Percentiles rank a stretch among this genome's conserved stretches.
Evolutionary conservation across 1,139 yeast genomes (phyloP).

Genomic region (Magnusiomyces magnusii): DNA sequence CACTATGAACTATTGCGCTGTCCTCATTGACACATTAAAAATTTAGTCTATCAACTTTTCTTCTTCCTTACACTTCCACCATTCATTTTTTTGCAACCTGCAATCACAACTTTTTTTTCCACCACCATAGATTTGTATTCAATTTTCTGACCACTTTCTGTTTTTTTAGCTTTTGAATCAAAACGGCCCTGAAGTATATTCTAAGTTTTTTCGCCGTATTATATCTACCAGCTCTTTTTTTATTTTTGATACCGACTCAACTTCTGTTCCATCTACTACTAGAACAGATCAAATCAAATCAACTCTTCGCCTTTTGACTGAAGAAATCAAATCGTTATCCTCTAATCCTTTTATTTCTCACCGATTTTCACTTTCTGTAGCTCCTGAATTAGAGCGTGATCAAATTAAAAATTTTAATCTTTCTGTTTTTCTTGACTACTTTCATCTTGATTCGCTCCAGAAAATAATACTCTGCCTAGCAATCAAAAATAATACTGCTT

Average conservation of each 20-base stretch:
- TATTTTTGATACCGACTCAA: slow-evolving; percentile 25
- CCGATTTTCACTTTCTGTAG: slow-evolving; percentile 25
- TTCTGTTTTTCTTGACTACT: slow-evolving; percentile 19
- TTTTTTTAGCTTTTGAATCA: slow-evolving; percentile 34
- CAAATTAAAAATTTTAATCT: slow-evolving; percentile 13
- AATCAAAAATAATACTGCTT: not conserved
- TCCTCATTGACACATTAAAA: not conserved
- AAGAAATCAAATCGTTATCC: slow-evolving; percentile 22
- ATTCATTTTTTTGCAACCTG: not conserved
- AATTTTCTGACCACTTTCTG: not conserved
- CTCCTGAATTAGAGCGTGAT: slow-evolving; percentile 28
- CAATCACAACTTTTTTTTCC: not conserved
- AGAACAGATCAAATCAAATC: slow-evolving; percentile 18
- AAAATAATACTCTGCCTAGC: slow-evolving; percentile 11
- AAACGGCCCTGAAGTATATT: slow-evolving; percentile 33
- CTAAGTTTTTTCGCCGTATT: slow-evolving; percentile 28
- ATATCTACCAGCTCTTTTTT: slow-evolving; percentile 31
- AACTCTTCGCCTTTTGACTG: slow-evolving; percentile 19
- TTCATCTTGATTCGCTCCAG: slow-evolving; percentile 20
- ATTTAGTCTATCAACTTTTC: not conserved
- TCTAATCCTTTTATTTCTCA: slow-evolving; percentile 23
- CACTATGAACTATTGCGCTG: not conserved
- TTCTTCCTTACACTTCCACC: not conserved
- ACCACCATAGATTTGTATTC: not conserved
- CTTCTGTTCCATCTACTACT: slow-evolving; percentile 20